Evolutionary conservation across 116 monocot species (phyloP).

Genomic region (Zostera marina): DNA sequence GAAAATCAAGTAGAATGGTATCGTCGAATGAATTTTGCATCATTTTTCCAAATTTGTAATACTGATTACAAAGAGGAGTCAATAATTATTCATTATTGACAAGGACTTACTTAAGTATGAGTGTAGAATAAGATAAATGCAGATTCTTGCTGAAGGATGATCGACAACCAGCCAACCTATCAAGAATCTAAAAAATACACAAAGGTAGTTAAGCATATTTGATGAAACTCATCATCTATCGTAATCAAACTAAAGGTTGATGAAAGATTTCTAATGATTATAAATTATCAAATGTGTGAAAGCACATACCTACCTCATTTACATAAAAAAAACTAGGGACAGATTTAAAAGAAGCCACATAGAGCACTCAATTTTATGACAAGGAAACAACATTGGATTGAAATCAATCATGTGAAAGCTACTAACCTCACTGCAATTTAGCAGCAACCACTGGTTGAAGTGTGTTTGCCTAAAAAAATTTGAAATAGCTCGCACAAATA

Average conservation of each 20-base stretch:
- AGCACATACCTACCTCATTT: too few species aligned
- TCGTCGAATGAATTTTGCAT: not conserved
- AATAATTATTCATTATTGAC: not conserved
- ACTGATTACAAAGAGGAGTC: not conserved
- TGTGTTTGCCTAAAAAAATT: constrained; percentile 80
- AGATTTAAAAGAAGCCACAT: too few species aligned
- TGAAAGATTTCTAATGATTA: too few species aligned
- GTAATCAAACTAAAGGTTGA: too few species aligned
- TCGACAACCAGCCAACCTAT: constrained; percentile 52
- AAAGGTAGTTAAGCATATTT: not conserved
- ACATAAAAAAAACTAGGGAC: too few species aligned
- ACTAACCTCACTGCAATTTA: constrained; percentile 60
- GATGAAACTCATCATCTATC: too few species aligned
- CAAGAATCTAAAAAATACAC: constrained; percentile 63
- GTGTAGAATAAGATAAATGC: constrained; percentile 61
- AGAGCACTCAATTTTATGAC: too few species aligned
- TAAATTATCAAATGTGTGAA: too few species aligned
- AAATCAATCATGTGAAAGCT: constrained; percentile 1
- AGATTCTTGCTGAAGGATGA: constrained; percentile 69
- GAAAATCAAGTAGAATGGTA: constrained; percentile 2
- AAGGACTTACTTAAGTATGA: constrained; percentile 72
- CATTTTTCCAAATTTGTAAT: not conserved
- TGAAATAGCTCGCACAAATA: constrained; percentile 40
- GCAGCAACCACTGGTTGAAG: constrained; percentile 61
- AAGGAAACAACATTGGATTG: too few species aligned